A percentile compares a stretch with the other conserved stretches of the same genome.
phyloP scores from a whole-genome alignment of 805 yeast genomes.

The Ogataea paradorogensis region DNA sequence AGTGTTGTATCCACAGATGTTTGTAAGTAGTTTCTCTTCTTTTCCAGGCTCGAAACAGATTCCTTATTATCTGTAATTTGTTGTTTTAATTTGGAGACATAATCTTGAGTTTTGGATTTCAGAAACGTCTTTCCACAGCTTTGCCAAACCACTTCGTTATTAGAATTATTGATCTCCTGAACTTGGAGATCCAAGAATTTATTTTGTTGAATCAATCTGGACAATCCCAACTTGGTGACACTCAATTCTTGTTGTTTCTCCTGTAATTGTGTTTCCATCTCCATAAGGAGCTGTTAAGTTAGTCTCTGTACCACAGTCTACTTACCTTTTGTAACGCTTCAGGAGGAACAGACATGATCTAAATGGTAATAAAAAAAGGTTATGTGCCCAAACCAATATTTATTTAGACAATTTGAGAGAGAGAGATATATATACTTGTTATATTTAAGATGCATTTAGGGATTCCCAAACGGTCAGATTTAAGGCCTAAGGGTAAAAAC shows the following conservation, averaged over 20 bases:
- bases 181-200: slow-evolving; percentile 55
- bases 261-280: slow-evolving; percentile 64
- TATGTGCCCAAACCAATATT: slow-evolving; percentile 5
- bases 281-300: slow-evolving; percentile 44
- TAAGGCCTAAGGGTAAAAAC: slow-evolving; percentile 22
- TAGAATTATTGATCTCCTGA: slow-evolving; percentile 47
- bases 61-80: slow-evolving; percentile 58
- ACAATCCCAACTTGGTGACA: slow-evolving; percentile 50
- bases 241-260: slow-evolving; percentile 58
- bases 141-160: slow-evolving; percentile 65
- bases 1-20: slow-evolving; percentile 75
- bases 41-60: slow-evolving; percentile 55
- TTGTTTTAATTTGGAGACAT: slow-evolving; percentile 44
- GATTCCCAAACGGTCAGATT: slow-evolving; percentile 26
- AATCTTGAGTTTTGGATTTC: slow-evolving; percentile 41
- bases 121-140: slow-evolving; percentile 80
- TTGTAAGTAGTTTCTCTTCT: slow-evolving; percentile 69
- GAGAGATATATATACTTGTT: slow-evolving; percentile 9
- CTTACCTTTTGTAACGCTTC: slow-evolving; percentile 42
- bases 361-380: neutral
- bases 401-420: slow-evolving; percentile 1
- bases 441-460: slow-evolving; percentile 24
- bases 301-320: slow-evolving; percentile 1
- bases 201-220: slow-evolving; percentile 46
- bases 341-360: slow-evolving; percentile 40